phyloP scores from a whole-genome alignment of 257 asterid genomes.

The Cynanchum wilfordii region DNA sequence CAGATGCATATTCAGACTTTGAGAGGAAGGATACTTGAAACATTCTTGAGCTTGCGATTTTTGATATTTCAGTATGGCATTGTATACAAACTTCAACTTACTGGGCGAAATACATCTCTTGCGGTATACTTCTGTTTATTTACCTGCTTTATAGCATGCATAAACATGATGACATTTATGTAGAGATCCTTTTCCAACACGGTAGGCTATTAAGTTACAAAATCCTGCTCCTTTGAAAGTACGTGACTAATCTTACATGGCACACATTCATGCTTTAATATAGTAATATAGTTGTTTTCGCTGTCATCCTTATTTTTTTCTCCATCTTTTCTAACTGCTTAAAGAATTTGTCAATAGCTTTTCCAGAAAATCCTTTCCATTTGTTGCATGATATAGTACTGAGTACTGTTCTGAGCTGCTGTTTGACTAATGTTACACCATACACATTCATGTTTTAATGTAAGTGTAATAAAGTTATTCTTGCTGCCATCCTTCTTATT shows the following conservation, averaged over 20 bases:
- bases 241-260: not conserved
- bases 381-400: not conserved
- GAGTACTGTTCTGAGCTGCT: conserved; percentile 1
- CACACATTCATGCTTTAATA: not conserved
- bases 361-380: not conserved
- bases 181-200: not conserved
- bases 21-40: conserved; percentile 95
- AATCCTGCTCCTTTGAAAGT: not conserved
- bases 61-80: conserved; percentile 87
- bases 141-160: not conserved
- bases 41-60: conserved; percentile 90
- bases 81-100: conserved; percentile 84
- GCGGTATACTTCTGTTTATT: conserved; percentile 52
- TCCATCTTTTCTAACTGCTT: not conserved
- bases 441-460: not conserved
- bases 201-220: not conserved
- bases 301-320: not conserved
- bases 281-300: not conserved
- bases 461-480: too few species aligned
- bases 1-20: conserved; percentile 94
- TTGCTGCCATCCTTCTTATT: not conserved
- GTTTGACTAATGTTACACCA: not conserved
- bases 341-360: not conserved
- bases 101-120: conserved; percentile 68
- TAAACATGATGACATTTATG: not conserved